phyloP scores from a whole-genome alignment of 2,329 filamentous ascomycete species.

The Hymenoscyphus fraxineus region DNA sequence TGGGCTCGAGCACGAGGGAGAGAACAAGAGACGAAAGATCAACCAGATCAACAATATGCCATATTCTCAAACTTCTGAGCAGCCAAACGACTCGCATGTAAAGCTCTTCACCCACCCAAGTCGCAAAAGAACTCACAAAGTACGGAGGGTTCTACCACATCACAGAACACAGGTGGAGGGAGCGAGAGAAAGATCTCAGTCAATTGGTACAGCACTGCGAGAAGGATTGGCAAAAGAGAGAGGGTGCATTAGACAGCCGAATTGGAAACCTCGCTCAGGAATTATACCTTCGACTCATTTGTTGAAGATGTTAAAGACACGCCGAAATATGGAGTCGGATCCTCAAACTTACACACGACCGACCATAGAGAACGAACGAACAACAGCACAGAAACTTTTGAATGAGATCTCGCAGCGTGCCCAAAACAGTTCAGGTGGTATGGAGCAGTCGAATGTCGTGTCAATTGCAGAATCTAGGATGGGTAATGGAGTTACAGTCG shows the following conservation, averaged over 20 bases:
- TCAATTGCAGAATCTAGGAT: neutral
- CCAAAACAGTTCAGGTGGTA: neutral
- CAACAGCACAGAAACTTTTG: neutral
- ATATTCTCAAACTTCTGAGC: neutral
- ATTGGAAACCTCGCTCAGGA: neutral
- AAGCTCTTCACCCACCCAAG: neutral
- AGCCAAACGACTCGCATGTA: neutral
- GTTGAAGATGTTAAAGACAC: neutral
- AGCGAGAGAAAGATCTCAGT: neutral
- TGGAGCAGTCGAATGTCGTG: neutral
- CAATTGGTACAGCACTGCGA: neutral
- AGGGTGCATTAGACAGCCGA: neutral
- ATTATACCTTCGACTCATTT: neutral
- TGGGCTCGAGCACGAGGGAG: neutral
- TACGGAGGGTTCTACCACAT: neutral
- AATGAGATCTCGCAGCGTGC: neutral
- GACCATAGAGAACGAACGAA: neutral
- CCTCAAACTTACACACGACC: neutral
- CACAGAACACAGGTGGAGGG: neutral
- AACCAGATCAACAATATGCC: neutral
- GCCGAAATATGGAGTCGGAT: neutral
- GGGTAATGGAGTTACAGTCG: neutral
- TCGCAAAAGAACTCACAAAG: neutral
- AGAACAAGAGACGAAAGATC: neutral
- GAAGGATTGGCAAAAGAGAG: neutral